Percentiles rank a stretch among this genome's conserved stretches.
These are phyloP conservation scores for Allium fistulosum DNA, from an alignment of 106 monocot species.

Conservation along the genomic window DNA sequence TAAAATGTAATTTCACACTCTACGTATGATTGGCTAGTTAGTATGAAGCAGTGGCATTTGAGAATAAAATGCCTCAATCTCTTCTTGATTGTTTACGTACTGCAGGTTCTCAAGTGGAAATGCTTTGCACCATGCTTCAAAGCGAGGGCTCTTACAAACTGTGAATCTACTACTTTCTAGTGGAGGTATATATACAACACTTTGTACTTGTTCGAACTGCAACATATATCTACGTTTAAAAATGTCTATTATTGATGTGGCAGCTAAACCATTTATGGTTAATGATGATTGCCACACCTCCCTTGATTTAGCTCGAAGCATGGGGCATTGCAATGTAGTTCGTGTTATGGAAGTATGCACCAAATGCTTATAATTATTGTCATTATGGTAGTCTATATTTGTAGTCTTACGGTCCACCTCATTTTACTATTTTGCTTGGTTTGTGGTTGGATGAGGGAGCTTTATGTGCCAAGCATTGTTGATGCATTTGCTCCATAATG, in stretches of 20 bases:
- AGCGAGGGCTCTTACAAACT: conserved; percentile 63
- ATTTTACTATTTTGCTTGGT: conserved; percentile 76
- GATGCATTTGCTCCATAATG: conserved; percentile 60
- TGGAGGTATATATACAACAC: conserved; percentile 57
- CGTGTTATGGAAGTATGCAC: too few relatives aligned
- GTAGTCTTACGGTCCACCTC: too few relatives aligned
- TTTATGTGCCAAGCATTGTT: conserved; percentile 61
- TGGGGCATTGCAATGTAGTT: too few relatives aligned
- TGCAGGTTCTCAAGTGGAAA: conserved; percentile 69
- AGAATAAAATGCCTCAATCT: too few relatives aligned
- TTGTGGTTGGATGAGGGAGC: conserved; percentile 78
- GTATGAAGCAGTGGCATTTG: too few relatives aligned
- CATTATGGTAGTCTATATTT: too few relatives aligned
- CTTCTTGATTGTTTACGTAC: conserved; percentile 10
- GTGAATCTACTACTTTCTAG: conserved; percentile 65
- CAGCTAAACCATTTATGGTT: conserved; percentile 69
- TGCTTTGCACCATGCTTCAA: conserved; percentile 87
- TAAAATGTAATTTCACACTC: too few relatives aligned
- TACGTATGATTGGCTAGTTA: too few relatives aligned
- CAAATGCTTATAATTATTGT: too few relatives aligned
- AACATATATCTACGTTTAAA: neutral
- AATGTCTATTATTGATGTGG: conserved; percentile 2
- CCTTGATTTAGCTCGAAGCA: conserved; percentile 84
- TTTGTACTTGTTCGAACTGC: neutral
- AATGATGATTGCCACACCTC: conserved; percentile 88